Base-by-base conservation (phyloP, 2,329 filamentous ascomycete species). In the Paraconiothyrium brasiliense region DNA sequence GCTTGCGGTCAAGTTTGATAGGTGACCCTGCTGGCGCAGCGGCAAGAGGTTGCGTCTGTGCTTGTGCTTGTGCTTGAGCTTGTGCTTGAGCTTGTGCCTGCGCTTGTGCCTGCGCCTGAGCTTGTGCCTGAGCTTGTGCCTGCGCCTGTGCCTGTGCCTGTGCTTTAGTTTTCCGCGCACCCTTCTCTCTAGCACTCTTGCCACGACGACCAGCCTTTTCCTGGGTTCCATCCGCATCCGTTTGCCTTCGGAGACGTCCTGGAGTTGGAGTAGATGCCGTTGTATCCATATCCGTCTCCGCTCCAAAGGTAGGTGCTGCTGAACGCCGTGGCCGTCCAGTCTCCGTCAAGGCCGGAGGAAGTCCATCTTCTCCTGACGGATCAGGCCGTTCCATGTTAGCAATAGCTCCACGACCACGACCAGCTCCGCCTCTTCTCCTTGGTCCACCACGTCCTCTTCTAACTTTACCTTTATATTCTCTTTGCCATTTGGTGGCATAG, bases 381-480 rank as follows among this genome's bases (percentile, higher is more conserved):
- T 83, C 68, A 72, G 79, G 64, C 59, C 76, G 69, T 58, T 77
- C 76, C 65, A 74, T 72, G 49, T 77, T 84, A 63, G 86, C 89
- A 49, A 86, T 87, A 89, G 71, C 79, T n/a, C 86, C 87, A 66
- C 86, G 89, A 7, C 84, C 70, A 52, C 74, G 86, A 78, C 67
- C 83, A 68, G 70, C 70, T 65, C 58, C 39, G n/a, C 39, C 79
- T 71, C 74, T 68, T 50, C 68, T 71, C 39, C 69, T 64, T 8
- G 63, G 64, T 39, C 69, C 73, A 27, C 69, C 72, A 30, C 72
- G 70, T 43, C 71, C 62, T 54, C 76, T 67, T 67, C 74, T 78
- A 34, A 90, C 83, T 78, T 91, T 92, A 72, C 92, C 90, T 75
- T 94, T 93, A 63, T 94, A 89, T 64, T 92, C 89, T 46, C 89